A percentile compares a stretch with the other conserved stretches of the same genome.
Evolutionary conservation across 805 yeast species (phyloP).

Genomic region (Metschnikowia vanudenii): DNA sequence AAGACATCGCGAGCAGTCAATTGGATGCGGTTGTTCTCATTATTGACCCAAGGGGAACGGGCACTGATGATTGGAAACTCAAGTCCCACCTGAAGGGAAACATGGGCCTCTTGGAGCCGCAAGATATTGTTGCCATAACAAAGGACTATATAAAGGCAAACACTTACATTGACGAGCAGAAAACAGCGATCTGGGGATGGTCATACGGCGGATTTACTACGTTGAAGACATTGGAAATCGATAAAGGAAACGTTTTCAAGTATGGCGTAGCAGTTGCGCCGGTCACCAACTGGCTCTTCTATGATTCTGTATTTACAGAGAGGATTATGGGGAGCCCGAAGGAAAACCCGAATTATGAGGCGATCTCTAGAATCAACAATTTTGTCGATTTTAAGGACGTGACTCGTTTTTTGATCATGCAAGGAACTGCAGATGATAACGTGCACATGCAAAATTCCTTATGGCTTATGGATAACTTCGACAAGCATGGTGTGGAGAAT

Average conservation of each 20-base stretch:
- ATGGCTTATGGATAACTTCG: slow-evolving; percentile 58
- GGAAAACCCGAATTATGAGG: slow-evolving; percentile 46
- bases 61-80: slow-evolving; percentile 71
- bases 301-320: slow-evolving; percentile 79
- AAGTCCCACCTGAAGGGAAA: slow-evolving; percentile 53
- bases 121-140: slow-evolving; percentile 57
- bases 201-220: slow-evolving; percentile 82
- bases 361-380: slow-evolving; percentile 40
- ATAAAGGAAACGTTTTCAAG: slow-evolving; percentile 58
- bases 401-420: slow-evolving; percentile 63
- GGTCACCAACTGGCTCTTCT: slow-evolving; percentile 73
- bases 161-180: slow-evolving; percentile 48
- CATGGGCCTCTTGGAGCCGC: slow-evolving; percentile 75
- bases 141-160: slow-evolving; percentile 47
- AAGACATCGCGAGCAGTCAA: slow-evolving; percentile 55
- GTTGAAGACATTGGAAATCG: slow-evolving; percentile 69
- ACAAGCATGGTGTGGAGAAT: slow-evolving; percentile 54
- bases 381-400: slow-evolving; percentile 47
- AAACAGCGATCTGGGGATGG: slow-evolving; percentile 84
- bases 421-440: slow-evolving; percentile 84
- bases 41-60: slow-evolving; percentile 82
- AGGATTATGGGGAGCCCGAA: slow-evolving; percentile 64
- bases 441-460: slow-evolving; percentile 75
- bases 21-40: slow-evolving; percentile 60
- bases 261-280: slow-evolving; percentile 86